Evolutionary conservation across 2,329 filamentous ascomycete species (phyloP).

Genomic region (Akanthomyces muscarius): DNA sequence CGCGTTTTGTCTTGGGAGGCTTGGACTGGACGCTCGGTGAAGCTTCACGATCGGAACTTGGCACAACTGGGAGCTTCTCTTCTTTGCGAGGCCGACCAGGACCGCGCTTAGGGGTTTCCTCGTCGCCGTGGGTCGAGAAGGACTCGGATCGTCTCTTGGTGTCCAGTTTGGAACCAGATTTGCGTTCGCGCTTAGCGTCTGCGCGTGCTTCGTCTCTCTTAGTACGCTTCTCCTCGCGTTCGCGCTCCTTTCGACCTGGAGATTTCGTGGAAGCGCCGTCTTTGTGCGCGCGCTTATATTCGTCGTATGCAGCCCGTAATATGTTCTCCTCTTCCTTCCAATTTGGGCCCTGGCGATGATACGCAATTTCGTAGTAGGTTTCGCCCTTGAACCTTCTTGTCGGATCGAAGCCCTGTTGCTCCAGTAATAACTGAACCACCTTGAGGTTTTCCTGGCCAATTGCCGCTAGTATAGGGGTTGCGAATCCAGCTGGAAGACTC

Average conservation of each 20-base stretch:
- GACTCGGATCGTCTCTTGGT: conserved; percentile 47
- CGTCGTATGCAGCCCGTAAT: conserved; percentile 71
- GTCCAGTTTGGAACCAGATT: conserved; percentile 32
- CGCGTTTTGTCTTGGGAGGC: conserved; percentile 46
- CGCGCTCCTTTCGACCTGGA: conserved; percentile 41
- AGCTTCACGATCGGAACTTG: conserved; percentile 49
- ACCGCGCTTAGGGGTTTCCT: conserved; percentile 47
- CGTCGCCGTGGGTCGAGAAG: conserved; percentile 41
- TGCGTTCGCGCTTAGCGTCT: conserved; percentile 47
- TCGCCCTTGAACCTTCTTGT: conserved; percentile 71
- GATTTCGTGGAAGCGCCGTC: conserved; percentile 47
- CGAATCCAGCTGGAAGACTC: conserved; percentile 62
- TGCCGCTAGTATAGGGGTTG: conserved; percentile 89
- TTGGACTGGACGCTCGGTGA: conserved; percentile 48
- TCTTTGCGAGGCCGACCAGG: conserved; percentile 52
- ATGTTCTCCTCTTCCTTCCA: conserved; percentile 87
- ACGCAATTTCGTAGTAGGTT: conserved; percentile 83
- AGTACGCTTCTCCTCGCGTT: conserved; percentile 41
- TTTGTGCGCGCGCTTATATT: conserved; percentile 52
- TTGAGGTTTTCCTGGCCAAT: conserved; percentile 86
- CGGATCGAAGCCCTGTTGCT: conserved; percentile 76
- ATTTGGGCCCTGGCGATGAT: conserved; percentile 75
- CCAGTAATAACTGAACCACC: conserved; percentile 75
- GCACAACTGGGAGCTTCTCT: conserved; percentile 37
- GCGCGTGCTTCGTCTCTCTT: conserved; percentile 42